phyloP scores from a whole-genome alignment of 75 land plant genomes.

The Pinus albicaulis region DNA sequence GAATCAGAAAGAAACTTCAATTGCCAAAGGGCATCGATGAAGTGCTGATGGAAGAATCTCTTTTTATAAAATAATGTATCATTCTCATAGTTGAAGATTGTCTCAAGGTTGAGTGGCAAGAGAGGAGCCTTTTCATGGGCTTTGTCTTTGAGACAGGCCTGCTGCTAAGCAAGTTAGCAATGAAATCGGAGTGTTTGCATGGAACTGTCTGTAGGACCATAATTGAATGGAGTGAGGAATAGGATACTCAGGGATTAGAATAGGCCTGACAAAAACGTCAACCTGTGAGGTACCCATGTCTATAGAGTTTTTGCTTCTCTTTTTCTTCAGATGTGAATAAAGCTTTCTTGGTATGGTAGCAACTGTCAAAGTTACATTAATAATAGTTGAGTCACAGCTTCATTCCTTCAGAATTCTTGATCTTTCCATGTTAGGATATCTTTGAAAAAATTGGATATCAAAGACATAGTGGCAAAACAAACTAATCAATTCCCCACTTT shows the following conservation, averaged over 20 bases:
- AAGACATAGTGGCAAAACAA: not conserved
- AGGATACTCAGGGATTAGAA: not conserved
- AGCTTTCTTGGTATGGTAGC: not conserved
- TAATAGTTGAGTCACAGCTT: not conserved
- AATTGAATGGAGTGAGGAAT: not conserved
- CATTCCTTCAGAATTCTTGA: not conserved
- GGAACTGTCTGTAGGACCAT: not conserved
- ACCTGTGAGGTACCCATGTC: not conserved
- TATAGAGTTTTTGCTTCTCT: not conserved
- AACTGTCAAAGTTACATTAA: not conserved
- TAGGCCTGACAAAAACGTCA: not conserved
- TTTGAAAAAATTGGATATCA: not conserved
- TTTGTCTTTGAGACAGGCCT: not conserved
- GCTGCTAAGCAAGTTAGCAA: no score
- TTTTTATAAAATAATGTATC: not conserved
- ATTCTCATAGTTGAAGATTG: not conserved
- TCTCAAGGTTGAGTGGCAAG: not conserved
- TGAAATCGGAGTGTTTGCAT: not conserved
- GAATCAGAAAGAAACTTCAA: not conserved
- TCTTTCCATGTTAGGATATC: not conserved
- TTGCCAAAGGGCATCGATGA: not conserved
- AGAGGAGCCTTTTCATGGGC: not conserved
- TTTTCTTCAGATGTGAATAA: not conserved
- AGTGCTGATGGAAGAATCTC: not conserved
- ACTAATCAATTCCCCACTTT: not conserved